Evolutionary conservation across 495 filamentous ascomycete species (phyloP), one percentile per base, ranked within the genome.

Genomic region (Lasiosphaeria ovina): DNA sequence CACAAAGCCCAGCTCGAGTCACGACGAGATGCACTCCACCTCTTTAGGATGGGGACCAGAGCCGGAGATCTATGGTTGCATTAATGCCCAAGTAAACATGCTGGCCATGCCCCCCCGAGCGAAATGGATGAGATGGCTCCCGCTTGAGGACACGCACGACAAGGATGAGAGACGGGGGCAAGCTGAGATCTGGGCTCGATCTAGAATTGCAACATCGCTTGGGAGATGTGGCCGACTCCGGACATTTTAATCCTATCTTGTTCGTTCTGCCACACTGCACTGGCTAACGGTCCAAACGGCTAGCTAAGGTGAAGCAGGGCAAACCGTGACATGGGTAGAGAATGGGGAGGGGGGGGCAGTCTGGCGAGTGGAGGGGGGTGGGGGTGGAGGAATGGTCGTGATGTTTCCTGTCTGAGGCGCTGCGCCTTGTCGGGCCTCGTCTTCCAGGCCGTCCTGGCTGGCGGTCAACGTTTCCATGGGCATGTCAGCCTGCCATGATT

Each of bases 41-140:
- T 33, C 7, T 55, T 4, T 16, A 36, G 40, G 17, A 35, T 57
- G 47, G 49, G 53, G 50, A 35, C 48, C 33, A 59, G 53, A 31
- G 54, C 58, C 38, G 54, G 42, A 58, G 62, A 57, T 64, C 62
- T 61, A 40, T 6, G 42, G 62, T 64, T 31, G 62, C 49, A 49
- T 64, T 57, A 59, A 35, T 58, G 59, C 59, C 54, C 59, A 47
- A 47, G 12, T 47, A 47, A 54, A 60, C 61, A 50, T 33, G 36
- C 48, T 47, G 31, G 32, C n/a, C 34, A 14, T 51, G 17, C 33
- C 42, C 34, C 44, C 51, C 49, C 49, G 12, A 24, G 45, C 50
- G 35, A 56, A 51, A 35, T 51, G 32, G 51, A 49, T n/a, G 50
- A 9, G 53, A 31, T 62, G 57, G 59, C 11, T 47, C 45, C 49